phyloP scores from a whole-genome alignment of 1,284 basidiomycete genomes.

The Cryptococcus sp. region DNA sequence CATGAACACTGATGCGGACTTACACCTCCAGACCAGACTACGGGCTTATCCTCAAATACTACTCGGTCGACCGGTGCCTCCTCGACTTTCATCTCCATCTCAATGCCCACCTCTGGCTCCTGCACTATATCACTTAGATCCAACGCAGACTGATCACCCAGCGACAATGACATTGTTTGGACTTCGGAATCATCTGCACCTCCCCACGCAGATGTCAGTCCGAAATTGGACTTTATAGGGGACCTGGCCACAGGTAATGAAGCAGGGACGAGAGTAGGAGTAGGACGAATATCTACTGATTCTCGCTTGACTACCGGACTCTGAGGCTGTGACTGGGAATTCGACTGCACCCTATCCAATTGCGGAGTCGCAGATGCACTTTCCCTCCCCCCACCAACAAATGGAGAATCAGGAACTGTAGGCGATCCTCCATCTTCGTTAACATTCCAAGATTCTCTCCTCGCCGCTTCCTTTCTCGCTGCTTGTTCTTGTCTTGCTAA shows the following conservation, averaged over 20 bases:
- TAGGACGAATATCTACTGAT: neutral
- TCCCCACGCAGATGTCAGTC: slow-evolving; percentile 12
- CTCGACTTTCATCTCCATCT: too few relatives aligned
- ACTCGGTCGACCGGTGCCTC: slow-evolving; percentile 13
- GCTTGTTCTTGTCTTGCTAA: slow-evolving; percentile 15
- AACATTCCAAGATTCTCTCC: neutral
- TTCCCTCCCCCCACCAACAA: neutral
- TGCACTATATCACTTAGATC: slow-evolving; percentile 39
- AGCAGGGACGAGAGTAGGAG: neutral
- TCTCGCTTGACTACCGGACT: neutral
- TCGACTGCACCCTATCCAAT: neutral
- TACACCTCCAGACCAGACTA: slow-evolving; percentile 33
- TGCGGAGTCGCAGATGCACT: neutral
- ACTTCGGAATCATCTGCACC: neutral
- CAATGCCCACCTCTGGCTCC: slow-evolving; percentile 9
- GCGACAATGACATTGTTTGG: slow-evolving; percentile 4
- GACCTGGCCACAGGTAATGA: slow-evolving; percentile 8
- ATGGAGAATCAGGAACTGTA: neutral
- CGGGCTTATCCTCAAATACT: slow-evolving; percentile 17
- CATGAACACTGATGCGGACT: slow-evolving; percentile 7
- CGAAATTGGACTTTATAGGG: slow-evolving; percentile 5
- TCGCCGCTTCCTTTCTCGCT: slow-evolving; percentile 8
- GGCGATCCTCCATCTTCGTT: neutral
- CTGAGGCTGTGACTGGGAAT: neutral
- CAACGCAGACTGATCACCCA: slow-evolving; percentile 24